A percentile compares a stretch with the other conserved stretches of the same genome.
Conservation (phyloP, 495 filamentous ascomycete species). For the Talaromyces liani region DNA sequence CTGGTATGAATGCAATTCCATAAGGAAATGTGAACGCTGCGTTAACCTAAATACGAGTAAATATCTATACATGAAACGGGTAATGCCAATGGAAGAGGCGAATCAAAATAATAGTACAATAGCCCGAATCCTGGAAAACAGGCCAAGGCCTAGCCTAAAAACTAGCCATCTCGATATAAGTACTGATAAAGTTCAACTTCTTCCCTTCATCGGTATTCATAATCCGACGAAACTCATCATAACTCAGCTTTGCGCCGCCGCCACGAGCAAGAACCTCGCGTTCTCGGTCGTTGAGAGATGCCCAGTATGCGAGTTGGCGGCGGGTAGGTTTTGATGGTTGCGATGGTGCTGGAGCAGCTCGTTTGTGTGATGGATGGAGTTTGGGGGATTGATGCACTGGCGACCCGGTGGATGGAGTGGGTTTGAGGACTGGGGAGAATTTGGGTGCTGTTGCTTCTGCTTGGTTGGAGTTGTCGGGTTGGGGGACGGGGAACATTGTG, state of each 20-base stretch:
- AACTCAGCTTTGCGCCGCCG: slow-evolving; percentile 64
- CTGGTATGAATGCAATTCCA: background rate
- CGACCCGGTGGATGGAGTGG: slow-evolving; percentile 29
- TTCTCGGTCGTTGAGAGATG: slow-evolving; percentile 50
- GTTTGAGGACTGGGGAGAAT: slow-evolving; percentile 14
- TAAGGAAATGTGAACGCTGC: background rate
- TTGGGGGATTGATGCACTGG: slow-evolving; percentile 19
- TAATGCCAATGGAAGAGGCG: background rate
- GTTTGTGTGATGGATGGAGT: slow-evolving; percentile 9
- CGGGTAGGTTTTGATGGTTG: slow-evolving; percentile 22
- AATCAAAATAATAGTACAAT: background rate
- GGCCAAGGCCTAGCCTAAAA: slow-evolving; percentile 28
- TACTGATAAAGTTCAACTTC: slow-evolving; percentile 66
- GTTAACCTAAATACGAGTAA: background rate
- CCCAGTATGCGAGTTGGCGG: slow-evolving; percentile 43
- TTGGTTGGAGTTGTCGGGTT: slow-evolving; percentile 28
- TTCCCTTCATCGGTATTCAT: slow-evolving; percentile 57
- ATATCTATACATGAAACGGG: background rate
- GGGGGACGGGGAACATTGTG: slow-evolving; percentile 28
- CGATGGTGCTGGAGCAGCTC: slow-evolving; percentile 11
- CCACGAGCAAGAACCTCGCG: slow-evolving; percentile 60
- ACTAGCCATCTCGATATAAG: slow-evolving; percentile 77
- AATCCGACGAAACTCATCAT: slow-evolving; percentile 63
- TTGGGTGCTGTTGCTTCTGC: slow-evolving; percentile 34
- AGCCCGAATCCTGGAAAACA: background rate